Evolutionary conservation across 139 green algal species (phyloP).

Genomic region (Eudorina sp.): DNA sequence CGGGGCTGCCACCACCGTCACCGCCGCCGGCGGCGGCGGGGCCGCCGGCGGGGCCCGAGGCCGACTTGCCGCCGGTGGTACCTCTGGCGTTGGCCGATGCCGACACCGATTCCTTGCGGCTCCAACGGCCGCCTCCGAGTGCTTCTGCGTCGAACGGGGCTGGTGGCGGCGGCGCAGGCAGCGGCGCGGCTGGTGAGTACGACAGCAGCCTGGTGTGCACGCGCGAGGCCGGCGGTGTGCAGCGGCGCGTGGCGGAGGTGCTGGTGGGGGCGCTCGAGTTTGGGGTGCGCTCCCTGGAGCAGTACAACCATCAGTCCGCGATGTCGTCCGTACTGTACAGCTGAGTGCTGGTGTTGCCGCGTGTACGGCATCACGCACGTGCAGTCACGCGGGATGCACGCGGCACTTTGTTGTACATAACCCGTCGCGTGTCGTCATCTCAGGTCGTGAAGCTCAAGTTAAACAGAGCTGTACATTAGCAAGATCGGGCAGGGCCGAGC

Average conservation of each 20-base stretch:
- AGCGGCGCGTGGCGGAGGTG: slow-evolving; percentile 41
- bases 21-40: background rate
- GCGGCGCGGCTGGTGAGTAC: background rate
- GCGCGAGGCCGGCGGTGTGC: slow-evolving; percentile 29
- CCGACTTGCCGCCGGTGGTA: background rate
- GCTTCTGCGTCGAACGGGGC: no score
- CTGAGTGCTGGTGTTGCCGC: background rate
- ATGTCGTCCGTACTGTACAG: slow-evolving; percentile 7
- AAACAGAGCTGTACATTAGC: no score
- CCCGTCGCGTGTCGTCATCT: no score
- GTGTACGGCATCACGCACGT: background rate
- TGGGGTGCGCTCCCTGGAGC: slow-evolving; percentile 35
- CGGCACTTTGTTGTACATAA: no score
- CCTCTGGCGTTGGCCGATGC: background rate
- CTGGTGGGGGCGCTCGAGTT: slow-evolving; percentile 30
- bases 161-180: background rate
- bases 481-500: no score
- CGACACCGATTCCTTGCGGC: background rate
- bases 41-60: background rate
- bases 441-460: no score
- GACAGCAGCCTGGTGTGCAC: slow-evolving; percentile 26
- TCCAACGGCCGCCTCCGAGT: background rate
- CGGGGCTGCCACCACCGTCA: background rate
- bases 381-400: background rate
- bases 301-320: slow-evolving; percentile 29